Conservation (phyloP, 805 yeast genomes). For the Nakazawaea pomicola region DNA sequence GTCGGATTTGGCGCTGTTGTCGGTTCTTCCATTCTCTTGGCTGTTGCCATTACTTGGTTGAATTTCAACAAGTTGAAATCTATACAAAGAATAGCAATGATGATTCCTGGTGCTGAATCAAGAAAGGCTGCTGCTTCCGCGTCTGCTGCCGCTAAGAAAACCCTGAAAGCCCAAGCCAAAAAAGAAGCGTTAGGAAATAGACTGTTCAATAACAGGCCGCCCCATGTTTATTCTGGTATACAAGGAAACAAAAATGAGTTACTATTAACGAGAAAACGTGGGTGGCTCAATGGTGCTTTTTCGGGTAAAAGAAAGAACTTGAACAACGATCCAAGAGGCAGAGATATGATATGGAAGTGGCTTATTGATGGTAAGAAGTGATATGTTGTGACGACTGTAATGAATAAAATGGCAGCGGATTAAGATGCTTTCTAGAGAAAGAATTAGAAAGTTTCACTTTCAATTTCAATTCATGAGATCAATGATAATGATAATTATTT, state of each 20-base stretch:
- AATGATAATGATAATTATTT: no score
- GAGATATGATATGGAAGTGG: slow-evolving; percentile 55
- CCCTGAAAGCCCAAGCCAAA: slow-evolving; percentile 19
- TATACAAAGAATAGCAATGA: slow-evolving; percentile 67
- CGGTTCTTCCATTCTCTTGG: slow-evolving; percentile 18
- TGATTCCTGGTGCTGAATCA: slow-evolving; percentile 25
- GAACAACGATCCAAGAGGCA: slow-evolving; percentile 26
- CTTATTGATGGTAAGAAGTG: slow-evolving; percentile 36
- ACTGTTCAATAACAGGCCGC: slow-evolving; percentile 9
- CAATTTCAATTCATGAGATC: no score
- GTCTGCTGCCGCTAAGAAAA: no score
- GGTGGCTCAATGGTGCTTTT: slow-evolving; percentile 19
- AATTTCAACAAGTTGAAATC: slow-evolving; percentile 53
- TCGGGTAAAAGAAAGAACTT: slow-evolving; percentile 14
- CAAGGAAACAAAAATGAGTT: background rate
- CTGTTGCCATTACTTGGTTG: slow-evolving; percentile 41
- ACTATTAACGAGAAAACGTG: slow-evolving; percentile 14
- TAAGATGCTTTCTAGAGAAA: no score
- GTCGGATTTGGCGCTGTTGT: slow-evolving; percentile 61
- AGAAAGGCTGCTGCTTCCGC: no score
- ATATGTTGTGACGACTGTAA: no score
- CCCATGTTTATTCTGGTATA: slow-evolving; percentile 7
- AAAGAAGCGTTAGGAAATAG: slow-evolving; percentile 14
- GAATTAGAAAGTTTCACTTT: no score
- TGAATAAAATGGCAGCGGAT: no score